Evolutionary conservation across 257 asterid genomes (phyloP).

Genomic region (Eucommia ulmoides): DNA sequence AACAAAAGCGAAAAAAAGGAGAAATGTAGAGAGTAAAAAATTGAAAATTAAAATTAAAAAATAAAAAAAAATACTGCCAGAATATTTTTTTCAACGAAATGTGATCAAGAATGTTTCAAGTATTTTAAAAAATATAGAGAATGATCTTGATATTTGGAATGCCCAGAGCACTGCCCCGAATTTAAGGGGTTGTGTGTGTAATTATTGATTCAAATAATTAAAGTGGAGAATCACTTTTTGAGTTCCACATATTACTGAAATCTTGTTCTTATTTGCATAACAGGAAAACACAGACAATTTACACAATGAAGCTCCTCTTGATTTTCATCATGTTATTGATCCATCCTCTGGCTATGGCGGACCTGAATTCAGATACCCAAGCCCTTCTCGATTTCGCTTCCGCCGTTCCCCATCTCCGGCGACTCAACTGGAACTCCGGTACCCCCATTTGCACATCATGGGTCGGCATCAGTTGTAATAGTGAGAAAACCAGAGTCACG

Average conservation of each 20-base stretch:
- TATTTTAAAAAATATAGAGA: neutral
- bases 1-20: too few species aligned
- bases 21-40: too few species aligned
- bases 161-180: neutral
- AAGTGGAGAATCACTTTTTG: neutral
- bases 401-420: conserved; percentile 55
- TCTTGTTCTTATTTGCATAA: conserved; percentile 4
- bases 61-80: too few species aligned
- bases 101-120: too few species aligned
- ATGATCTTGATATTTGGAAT: neutral
- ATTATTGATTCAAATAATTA: neutral
- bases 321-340: conserved; percentile 20
- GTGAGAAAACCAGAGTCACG: conserved; percentile 38
- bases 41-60: too few species aligned
- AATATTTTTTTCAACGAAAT: too few species aligned
- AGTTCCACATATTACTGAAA: neutral
- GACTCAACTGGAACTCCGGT: conserved; percentile 50
- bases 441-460: conserved; percentile 51
- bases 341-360: conserved; percentile 20
- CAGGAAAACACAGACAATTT: too few species aligned
- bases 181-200: neutral
- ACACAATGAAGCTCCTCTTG: conserved; percentile 30
- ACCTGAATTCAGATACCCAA: conserved; percentile 45
- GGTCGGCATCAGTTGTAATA: conserved; percentile 63
- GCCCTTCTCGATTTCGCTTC: conserved; percentile 59